Percentiles rank a stretch among this genome's conserved stretches.
These are phyloP conservation scores for Ogataea populi-albae DNA, from an alignment of 805 yeast genomes.

Conservation along the genomic window DNA sequence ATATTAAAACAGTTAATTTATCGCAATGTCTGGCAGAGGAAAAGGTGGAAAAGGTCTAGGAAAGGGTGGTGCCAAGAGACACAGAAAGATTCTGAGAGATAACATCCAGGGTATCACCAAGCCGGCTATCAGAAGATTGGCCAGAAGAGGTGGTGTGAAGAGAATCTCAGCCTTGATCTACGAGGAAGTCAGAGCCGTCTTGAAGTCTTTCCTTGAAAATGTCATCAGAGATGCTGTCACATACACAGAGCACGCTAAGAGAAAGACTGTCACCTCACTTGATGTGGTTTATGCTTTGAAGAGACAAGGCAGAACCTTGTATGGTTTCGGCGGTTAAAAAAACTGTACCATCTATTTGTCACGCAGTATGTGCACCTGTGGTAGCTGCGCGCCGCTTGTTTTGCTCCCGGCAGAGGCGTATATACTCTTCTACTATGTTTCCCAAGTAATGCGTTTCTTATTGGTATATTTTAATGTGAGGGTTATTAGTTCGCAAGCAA, in stretches of 20 bases:
- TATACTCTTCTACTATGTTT: too few relatives aligned
- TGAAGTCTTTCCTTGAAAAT: conserved; percentile 92
- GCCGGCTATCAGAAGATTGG: conserved; percentile 99
- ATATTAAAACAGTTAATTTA: too few relatives aligned
- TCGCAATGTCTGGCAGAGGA: conserved; percentile 98
- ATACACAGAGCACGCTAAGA: conserved; percentile 99
- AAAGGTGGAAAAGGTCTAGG: conserved; percentile 99
- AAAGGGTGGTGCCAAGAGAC: conserved; percentile 99
- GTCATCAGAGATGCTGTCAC: conserved; percentile 99
- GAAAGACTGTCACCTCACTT: conserved; percentile 98
- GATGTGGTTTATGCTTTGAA: conserved; percentile 98
- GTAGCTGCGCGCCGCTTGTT: background rate
- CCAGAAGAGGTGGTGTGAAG: conserved; percentile 99
- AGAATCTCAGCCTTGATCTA: conserved; percentile 98
- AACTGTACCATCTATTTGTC: too few relatives aligned
- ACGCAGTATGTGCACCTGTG: too few relatives aligned
- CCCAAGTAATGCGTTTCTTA: too few relatives aligned
- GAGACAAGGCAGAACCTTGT: conserved; percentile 99
- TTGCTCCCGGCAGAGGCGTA: too few relatives aligned
- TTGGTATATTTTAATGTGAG: too few relatives aligned
- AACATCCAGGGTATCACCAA: conserved; percentile 99
- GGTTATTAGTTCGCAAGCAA: too few relatives aligned
- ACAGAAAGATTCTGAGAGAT: conserved; percentile 98
- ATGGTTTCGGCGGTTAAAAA: conserved; percentile 99
- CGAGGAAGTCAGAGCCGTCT: conserved; percentile 98